These are phyloP conservation scores for Larix sibirica DNA, from an alignment of 83 land plant species.

Conservation along the genomic window DNA sequence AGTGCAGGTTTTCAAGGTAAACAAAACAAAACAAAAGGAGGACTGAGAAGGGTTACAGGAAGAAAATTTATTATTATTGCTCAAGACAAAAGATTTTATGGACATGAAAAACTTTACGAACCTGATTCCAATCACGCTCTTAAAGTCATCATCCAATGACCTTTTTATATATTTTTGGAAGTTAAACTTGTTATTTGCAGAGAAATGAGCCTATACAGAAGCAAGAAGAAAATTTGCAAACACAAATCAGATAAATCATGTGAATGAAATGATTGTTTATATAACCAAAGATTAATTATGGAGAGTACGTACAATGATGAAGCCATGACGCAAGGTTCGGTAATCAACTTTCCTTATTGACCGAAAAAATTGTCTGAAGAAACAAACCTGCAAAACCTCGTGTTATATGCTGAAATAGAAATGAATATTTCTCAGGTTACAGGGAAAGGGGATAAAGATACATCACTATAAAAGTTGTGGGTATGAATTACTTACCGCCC, in stretches of 20 bases:
- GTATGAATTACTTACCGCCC: conserved; percentile 39
- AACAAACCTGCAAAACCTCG: conserved; percentile 46
- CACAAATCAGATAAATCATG: too few species aligned
- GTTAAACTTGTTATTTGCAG: conserved; percentile 50
- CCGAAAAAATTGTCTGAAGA: conserved; percentile 55
- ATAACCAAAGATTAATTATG: neutral
- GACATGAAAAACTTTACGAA: neutral
- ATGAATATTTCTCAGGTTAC: neutral
- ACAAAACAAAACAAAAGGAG: too few species aligned
- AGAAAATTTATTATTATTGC: neutral
- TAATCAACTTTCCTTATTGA: conserved; percentile 57
- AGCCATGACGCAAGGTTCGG: conserved; percentile 50
- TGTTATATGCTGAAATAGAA: neutral
- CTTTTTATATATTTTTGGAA: conserved; percentile 61
- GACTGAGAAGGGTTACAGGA: neutral
- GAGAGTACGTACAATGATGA: conserved; percentile 40
- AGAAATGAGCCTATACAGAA: conserved; percentile 48
- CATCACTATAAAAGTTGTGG: neutral
- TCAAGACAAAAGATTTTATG: neutral
- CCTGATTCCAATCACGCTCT: conserved; percentile 69
- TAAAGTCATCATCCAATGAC: conserved; percentile 71
- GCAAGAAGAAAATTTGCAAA: neutral
- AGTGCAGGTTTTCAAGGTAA: too few species aligned
- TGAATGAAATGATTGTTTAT: neutral
- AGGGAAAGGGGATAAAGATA: neutral